Percentiles rank a stretch among this genome's conserved stretches.
These are phyloP conservation scores for Xylaria flabelliformis DNA, from an alignment of 495 filamentous ascomycete genomes.

Conservation along the genomic window DNA sequence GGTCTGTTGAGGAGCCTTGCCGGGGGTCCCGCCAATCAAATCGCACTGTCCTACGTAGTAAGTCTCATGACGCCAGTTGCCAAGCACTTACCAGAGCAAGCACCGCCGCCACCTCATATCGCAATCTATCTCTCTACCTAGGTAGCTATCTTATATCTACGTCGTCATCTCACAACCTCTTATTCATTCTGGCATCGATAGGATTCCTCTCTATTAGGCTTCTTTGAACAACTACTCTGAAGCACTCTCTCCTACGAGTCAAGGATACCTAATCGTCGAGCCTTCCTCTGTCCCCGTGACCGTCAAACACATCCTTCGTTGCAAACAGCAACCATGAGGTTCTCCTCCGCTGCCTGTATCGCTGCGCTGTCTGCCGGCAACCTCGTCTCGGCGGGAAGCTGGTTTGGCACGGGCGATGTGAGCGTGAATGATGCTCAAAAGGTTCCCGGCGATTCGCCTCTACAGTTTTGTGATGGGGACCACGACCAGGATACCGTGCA, in stretches of 20 bases:
- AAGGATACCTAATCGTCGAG: neutral
- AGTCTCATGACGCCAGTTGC: constrained; percentile 29
- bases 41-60: neutral
- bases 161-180: neutral
- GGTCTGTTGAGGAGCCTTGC: constrained; percentile 1
- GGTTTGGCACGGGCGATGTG: constrained; percentile 43
- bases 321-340: constrained; percentile 13
- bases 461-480: constrained; percentile 73
- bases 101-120: constrained; percentile 5
- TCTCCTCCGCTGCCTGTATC: constrained; percentile 47
- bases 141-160: neutral
- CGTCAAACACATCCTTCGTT: neutral
- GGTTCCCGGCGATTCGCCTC: constrained; percentile 78
- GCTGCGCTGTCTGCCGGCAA: constrained; percentile 46
- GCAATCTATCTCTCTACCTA: neutral
- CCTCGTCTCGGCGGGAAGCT: constrained; percentile 47
- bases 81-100: constrained; percentile 10
- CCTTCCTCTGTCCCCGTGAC: neutral
- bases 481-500: constrained; percentile 66
- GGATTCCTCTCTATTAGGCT: neutral
- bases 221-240: neutral
- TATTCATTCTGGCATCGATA: neutral
- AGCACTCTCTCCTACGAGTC: neutral
- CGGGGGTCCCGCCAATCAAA: constrained; percentile 34
- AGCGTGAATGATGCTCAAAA: constrained; percentile 46